Percentiles rank a stretch among this genome's conserved stretches.
Evolutionary conservation across 1,139 yeast species (phyloP).

Genomic region (Pneumocystis sp.): DNA sequence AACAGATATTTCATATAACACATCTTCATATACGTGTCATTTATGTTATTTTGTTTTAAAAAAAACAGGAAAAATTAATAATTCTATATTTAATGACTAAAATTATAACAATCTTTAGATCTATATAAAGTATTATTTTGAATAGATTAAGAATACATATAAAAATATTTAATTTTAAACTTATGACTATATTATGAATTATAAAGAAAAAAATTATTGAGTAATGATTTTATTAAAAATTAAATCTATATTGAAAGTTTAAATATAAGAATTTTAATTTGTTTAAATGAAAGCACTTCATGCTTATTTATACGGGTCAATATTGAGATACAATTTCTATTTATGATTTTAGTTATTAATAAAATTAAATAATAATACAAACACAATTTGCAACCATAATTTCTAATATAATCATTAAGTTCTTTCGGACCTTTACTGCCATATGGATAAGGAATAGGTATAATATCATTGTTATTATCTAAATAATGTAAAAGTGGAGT

Average conservation of each 20-base stretch:
- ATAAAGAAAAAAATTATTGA: not conserved
- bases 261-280: not conserved
- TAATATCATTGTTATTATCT: constrained; percentile 36
- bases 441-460: constrained; percentile 60
- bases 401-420: constrained; percentile 44
- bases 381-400: constrained; percentile 42
- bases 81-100: not conserved
- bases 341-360: not conserved
- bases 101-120: not conserved
- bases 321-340: not conserved
- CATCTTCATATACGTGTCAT: not conserved
- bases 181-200: not conserved
- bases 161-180: not conserved
- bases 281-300: not conserved
- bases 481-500: constrained; percentile 75
- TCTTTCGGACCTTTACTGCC: constrained; percentile 81
- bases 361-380: not conserved
- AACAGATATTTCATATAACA: not conserved
- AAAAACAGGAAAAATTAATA: not conserved
- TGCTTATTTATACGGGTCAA: not conserved
- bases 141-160: not conserved
- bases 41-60: not conserved
- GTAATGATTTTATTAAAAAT: not conserved
- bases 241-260: not conserved
- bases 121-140: not conserved